These are phyloP conservation scores for Posidonia oceanica DNA, from an alignment of 116 monocot species.

Conservation along the genomic window DNA sequence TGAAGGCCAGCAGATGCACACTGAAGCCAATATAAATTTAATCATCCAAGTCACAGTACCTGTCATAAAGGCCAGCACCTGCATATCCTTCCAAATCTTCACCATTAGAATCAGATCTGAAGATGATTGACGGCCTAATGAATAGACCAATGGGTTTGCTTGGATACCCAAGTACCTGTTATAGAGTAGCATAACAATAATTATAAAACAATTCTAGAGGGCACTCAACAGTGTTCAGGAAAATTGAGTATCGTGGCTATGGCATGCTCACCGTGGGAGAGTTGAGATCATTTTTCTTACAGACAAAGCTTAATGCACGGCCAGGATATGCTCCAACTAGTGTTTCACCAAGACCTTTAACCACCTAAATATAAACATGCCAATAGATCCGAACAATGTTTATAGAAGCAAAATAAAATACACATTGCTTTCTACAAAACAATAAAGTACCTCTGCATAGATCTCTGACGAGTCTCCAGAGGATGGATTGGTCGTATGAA, in stretches of 20 bases:
- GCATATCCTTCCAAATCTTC: slow-evolving; percentile 99
- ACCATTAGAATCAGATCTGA: slow-evolving; percentile 88
- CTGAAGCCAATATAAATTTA: not conserved
- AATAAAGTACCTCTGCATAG: slow-evolving; percentile 53
- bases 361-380: slow-evolving; percentile 25
- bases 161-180: slow-evolving; percentile 21
- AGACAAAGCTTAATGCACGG: slow-evolving; percentile 69
- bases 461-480: slow-evolving; percentile 69
- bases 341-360: slow-evolving; percentile 84
- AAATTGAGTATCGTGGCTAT: not conserved
- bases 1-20: not conserved
- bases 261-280: slow-evolving; percentile 43
- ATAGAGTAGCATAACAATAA: not conserved
- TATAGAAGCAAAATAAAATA: not conserved
- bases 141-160: slow-evolving; percentile 87
- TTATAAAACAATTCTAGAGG: too few species aligned
- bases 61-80: slow-evolving; percentile 91
- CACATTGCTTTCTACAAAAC: not conserved
- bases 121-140: slow-evolving; percentile 69
- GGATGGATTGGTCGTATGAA: slow-evolving; percentile 82
- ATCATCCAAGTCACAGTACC: slow-evolving; percentile 16
- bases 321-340: slow-evolving; percentile 84
- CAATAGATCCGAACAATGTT: not conserved
- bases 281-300: slow-evolving; percentile 52
- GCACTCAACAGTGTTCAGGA: too few species aligned